Evolutionary conservation across 2,329 filamentous ascomycete genomes (phyloP), one percentile per base, ranked within the genome.

Genomic region (Hymenoscyphus fraxineus): DNA sequence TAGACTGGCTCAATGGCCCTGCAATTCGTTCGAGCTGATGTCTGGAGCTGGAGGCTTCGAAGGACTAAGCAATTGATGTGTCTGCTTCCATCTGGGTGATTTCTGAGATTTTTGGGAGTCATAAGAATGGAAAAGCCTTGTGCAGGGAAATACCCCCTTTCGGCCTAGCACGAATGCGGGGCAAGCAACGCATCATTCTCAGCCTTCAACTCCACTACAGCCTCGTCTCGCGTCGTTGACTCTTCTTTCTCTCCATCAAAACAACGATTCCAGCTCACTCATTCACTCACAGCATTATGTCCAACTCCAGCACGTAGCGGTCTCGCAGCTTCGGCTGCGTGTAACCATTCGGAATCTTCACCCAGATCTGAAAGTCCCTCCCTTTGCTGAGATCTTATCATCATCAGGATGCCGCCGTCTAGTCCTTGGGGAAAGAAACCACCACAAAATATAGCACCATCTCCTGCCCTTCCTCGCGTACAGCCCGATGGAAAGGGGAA

Each of bases 391-490:
- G 55, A 64, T 62, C 64, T 63, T 40, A 58, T 61, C 38, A 57
- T 57, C 55, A 62, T 65, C 67, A 71, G 65, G 59, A 75, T 76
- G 74, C 65, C 74, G 66, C 72, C 73, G 69, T 70, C 66, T n/a
- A 74, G 64, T 63, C 71, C 74, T 61, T 74, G 73, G 74, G 71
- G 70, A 69, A 75, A 73, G 70, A 74, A 73, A 67, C 64, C 62
- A 67, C 64, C 67, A 65, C 68, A 70, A 69, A 81, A 76, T 77
- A 82, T 72, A 76, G 66, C 59, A 61, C 59, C 68, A 12, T 40
- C 66, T 19, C 62, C 67, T 55, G 67, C 66, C 4, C 69, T 73
- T 65, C 69, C 73, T n/a, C 69, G 65, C 15, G 47, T 71, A 40
- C 70, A 71, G 59, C 57, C 64, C 9, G 66, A 59, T 38, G 62